Conservation (phyloP, 352 stramenopile species). For the Phytophthora pistaciae region DNA sequence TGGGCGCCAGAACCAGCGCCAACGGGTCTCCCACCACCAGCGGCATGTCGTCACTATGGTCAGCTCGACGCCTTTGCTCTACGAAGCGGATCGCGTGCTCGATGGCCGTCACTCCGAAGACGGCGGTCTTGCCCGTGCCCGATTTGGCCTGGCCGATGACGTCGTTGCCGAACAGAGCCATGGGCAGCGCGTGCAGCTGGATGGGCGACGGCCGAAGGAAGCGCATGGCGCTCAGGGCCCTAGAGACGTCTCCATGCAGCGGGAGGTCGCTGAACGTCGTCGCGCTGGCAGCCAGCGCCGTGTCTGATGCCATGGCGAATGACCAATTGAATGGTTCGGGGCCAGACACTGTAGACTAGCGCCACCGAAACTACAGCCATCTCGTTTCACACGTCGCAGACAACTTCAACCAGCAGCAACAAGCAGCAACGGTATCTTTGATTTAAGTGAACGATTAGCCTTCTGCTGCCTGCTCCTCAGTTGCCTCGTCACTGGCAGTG, state of each 20-base stretch:
- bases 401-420: slow-evolving; percentile 11
- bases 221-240: slow-evolving; percentile 56
- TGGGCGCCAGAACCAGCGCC: slow-evolving; percentile 76
- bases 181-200: slow-evolving; percentile 70
- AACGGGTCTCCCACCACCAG: slow-evolving; percentile 36
- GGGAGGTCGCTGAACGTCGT: slow-evolving; percentile 72
- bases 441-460: slow-evolving; percentile 11
- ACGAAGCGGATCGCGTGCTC: slow-evolving; percentile 63
- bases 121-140: slow-evolving; percentile 84
- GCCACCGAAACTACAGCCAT: slow-evolving; percentile 33
- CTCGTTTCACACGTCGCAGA: slow-evolving; percentile 32
- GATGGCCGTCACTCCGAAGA: slow-evolving; percentile 74
- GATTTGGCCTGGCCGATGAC: slow-evolving; percentile 87
- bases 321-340: not conserved
- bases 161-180: slow-evolving; percentile 84
- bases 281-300: slow-evolving; percentile 16
- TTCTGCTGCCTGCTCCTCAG: slow-evolving; percentile 13
- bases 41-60: not conserved
- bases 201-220: slow-evolving; percentile 76
- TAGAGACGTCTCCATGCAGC: slow-evolving; percentile 60
- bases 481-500: slow-evolving; percentile 1
- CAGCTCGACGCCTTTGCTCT: slow-evolving; percentile 11
- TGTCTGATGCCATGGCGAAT: slow-evolving; percentile 25
- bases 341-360: slow-evolving; percentile 14
- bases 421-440: not conserved